Percentiles rank a stretch among this genome's conserved stretches.
Conservation (phyloP, 805 yeast genomes). For the Kockiozyma suomiensis region DNA sequence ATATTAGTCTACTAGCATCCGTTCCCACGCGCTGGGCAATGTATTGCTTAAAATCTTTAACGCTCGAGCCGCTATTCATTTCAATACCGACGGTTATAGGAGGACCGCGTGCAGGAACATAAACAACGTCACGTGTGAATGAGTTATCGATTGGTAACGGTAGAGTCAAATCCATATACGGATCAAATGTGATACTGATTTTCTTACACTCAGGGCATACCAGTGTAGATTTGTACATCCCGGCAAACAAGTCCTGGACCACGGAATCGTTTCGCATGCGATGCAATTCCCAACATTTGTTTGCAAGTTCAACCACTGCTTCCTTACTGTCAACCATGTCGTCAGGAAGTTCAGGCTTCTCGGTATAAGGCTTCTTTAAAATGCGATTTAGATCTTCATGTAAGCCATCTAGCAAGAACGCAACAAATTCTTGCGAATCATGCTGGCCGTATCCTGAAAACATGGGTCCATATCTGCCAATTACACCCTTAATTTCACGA, state of each 20-base stretch:
- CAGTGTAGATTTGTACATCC: conserved; percentile 85
- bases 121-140: conserved; percentile 68
- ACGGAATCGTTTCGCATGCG: conserved; percentile 80
- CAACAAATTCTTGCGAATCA: conserved; percentile 90
- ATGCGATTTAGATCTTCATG: conserved; percentile 92
- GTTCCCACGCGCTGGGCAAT: conserved; percentile 51
- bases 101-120: conserved; percentile 60
- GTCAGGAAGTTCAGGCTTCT: conserved; percentile 76
- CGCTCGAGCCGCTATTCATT: conserved; percentile 64
- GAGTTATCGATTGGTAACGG: conserved; percentile 78
- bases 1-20: conserved; percentile 43
- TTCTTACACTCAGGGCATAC: conserved; percentile 83
- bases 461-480: conserved; percentile 77
- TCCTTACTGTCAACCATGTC: conserved; percentile 57
- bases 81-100: conserved; percentile 68
- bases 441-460: conserved; percentile 86
- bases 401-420: conserved; percentile 81
- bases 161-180: conserved; percentile 84
- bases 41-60: conserved; percentile 62
- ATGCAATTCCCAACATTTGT: conserved; percentile 78
- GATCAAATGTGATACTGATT: conserved; percentile 88
- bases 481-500: conserved; percentile 70
- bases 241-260: conserved; percentile 83
- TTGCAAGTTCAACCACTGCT: conserved; percentile 62
- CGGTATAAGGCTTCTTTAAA: conserved; percentile 78